phyloP scores from a whole-genome alignment of 768 basidiomycete species.

The Boletus fagicola region DNA sequence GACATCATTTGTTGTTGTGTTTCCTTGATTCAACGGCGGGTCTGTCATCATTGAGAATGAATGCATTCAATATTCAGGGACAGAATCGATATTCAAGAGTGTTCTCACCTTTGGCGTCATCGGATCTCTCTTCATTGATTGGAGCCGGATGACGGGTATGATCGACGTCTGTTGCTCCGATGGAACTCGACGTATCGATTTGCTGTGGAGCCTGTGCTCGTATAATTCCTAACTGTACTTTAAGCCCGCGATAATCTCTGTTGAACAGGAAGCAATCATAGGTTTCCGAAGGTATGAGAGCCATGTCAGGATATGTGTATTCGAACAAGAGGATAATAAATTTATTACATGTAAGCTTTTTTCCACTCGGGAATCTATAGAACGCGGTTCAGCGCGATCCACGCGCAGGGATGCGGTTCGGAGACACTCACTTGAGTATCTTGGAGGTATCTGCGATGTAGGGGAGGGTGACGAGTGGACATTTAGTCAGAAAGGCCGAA shows the following conservation, averaged over 20 bases:
- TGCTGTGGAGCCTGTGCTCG: conserved; percentile 34
- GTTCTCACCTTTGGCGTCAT: conserved; percentile 1
- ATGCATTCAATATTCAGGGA: neutral
- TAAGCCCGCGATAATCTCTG: conserved; percentile 76
- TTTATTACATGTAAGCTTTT: conserved; percentile 28
- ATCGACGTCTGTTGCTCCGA: conserved; percentile 1
- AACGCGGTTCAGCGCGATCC: neutral
- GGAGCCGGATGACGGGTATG: neutral
- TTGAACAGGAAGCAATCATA: neutral
- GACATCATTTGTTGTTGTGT: neutral
- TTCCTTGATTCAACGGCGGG: neutral
- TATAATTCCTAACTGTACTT: conserved; percentile 64
- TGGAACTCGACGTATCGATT: conserved; percentile 2
- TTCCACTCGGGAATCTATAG: conserved; percentile 62
- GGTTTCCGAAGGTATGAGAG: neutral
- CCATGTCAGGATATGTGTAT: neutral
- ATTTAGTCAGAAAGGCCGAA: neutral
- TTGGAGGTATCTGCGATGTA: conserved; percentile 53
- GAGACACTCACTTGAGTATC: conserved; percentile 56
- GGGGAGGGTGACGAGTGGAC: neutral
- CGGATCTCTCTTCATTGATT: neutral
- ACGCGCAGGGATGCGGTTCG: neutral
- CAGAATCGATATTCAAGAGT: neutral
- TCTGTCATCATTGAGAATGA: neutral
- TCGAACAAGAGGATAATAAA: neutral